A percentile compares a stretch with the other conserved stretches of the same genome.
Conservation (phyloP, 192 early-diverging fungal species). For the Coemansia sp. region DNA sequence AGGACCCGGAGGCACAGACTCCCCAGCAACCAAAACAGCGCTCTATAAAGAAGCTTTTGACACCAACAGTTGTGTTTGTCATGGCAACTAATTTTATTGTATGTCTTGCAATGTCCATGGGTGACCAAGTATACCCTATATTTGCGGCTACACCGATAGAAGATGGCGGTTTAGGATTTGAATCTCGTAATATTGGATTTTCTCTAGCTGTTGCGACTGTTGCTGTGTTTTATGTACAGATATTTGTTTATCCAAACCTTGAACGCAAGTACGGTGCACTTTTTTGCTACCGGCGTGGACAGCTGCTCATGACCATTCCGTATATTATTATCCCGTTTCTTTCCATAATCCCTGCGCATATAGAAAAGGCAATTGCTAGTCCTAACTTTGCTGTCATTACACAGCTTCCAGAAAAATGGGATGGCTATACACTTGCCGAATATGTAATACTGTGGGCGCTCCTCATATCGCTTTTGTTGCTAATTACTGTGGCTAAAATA, state of each 20-base stretch:
- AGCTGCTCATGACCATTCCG: slow-evolving; percentile 5
- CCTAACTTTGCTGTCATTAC: background rate
- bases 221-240: slow-evolving; percentile 54
- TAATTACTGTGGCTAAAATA: background rate
- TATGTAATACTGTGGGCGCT: background rate
- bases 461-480: background rate
- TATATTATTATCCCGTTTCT: slow-evolving; percentile 12
- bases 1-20: background rate
- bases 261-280: slow-evolving; percentile 53
- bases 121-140: slow-evolving; percentile 42
- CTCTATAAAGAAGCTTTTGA: slow-evolving; percentile 25
- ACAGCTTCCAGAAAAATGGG: background rate
- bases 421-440: background rate
- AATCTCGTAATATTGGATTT: slow-evolving; percentile 53
- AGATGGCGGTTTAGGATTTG: slow-evolving; percentile 58
- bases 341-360: slow-evolving; percentile 9
- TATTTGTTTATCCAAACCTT: slow-evolving; percentile 51
- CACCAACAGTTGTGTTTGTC: slow-evolving; percentile 20
- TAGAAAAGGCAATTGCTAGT: background rate
- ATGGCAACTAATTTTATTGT: slow-evolving; percentile 27
- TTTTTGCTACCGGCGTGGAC: slow-evolving; percentile 37
- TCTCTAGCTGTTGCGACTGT: slow-evolving; percentile 46
- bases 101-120: slow-evolving; percentile 27
- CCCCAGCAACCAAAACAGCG: background rate
- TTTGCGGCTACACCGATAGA: slow-evolving; percentile 38